phyloP scores from a whole-genome alignment of 2,329 filamentous ascomycete species.

The Teratosphaeria epicoccoides region DNA sequence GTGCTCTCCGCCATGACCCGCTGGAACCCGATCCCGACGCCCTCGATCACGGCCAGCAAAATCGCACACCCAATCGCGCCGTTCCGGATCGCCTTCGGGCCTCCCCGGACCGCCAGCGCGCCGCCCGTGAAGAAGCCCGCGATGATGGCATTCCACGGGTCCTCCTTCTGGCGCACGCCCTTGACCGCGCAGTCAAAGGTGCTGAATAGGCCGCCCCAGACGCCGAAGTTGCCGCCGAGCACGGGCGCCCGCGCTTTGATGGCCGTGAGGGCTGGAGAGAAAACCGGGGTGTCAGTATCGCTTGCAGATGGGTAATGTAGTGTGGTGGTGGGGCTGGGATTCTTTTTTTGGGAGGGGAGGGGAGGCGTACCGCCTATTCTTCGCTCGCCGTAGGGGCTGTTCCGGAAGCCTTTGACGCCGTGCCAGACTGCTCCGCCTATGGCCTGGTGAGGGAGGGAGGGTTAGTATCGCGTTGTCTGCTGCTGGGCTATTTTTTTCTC shows the following conservation, averaged over 20 bases:
- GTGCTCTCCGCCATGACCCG: conserved; percentile 88
- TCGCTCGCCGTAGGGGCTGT: conserved; percentile 68
- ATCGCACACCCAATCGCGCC: conserved; percentile 94
- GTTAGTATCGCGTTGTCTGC: no score
- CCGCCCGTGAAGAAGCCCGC: conserved; percentile 96
- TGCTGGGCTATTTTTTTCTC: no score
- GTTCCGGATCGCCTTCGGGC: conserved; percentile 83
- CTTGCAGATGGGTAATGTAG: no score
- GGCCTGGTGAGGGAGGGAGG: conserved; percentile 18
- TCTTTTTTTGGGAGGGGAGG: no score
- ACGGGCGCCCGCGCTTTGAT: conserved; percentile 96
- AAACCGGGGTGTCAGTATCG: conserved; percentile 5
- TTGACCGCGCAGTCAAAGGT: conserved; percentile 97
- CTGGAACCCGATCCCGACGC: conserved; percentile 90
- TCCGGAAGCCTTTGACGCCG: conserved; percentile 64
- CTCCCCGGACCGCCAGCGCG: conserved; percentile 80
- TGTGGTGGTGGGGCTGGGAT: no score
- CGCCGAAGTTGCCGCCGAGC: conserved; percentile 92
- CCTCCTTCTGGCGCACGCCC: conserved; percentile 80
- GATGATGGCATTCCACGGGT: conserved; percentile 95
- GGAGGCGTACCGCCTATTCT: conserved; percentile 59
- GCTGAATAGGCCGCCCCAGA: conserved; percentile 93
- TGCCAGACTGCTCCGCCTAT: conserved; percentile 67
- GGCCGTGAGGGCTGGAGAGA: conserved; percentile 71
- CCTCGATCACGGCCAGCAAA: conserved; percentile 89